Evolutionary conservation across 176 grass and related monocot species (phyloP).

Genomic region (Thalia dealbata): DNA sequence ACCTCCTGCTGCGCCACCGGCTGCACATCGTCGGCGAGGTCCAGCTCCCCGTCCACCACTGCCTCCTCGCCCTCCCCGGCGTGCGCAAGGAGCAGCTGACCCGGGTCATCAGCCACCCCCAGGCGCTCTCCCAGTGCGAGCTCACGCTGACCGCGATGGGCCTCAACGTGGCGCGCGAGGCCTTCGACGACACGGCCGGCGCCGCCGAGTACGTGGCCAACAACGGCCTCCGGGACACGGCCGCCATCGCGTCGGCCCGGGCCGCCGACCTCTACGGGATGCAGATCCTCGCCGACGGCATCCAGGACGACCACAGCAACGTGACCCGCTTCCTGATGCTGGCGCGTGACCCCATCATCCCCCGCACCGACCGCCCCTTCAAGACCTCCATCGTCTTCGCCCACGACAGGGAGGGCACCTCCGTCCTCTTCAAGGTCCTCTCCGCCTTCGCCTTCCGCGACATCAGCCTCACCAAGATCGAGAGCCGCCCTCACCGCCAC

Average conservation of each 20-base stretch:
- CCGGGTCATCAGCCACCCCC: conserved; percentile 77
- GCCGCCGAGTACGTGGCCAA: conserved; percentile 18
- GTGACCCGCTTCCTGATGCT: conserved; percentile 88
- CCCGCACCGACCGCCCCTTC: conserved; percentile 79
- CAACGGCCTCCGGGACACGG: conserved; percentile 72
- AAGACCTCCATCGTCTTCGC: conserved; percentile 63
- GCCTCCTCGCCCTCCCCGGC: conserved; percentile 64
- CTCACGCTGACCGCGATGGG: conserved; percentile 23
- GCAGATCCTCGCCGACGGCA: conserved; percentile 68
- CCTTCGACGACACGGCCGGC: conserved; percentile 77
- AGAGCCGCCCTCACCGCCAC: conserved; percentile 54
- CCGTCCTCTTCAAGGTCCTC: neutral
- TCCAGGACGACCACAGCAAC: conserved; percentile 83
- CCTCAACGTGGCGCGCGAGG: conserved; percentile 73
- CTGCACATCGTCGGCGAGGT: conserved; percentile 95
- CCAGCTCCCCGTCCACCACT: conserved; percentile 79
- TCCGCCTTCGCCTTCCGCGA: no score
- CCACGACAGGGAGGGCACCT: neutral
- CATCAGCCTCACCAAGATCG: no score
- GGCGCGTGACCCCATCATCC: conserved; percentile 19
- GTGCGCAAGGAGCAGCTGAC: conserved; percentile 60
- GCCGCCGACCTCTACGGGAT: conserved; percentile 83
- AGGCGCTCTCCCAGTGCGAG: conserved; percentile 80
- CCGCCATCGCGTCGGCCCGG: conserved; percentile 75
- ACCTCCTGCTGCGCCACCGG: conserved; percentile 73